Evolutionary conservation across 768 basidiomycete genomes (phyloP), one percentile per base, ranked within the genome.

Genomic region (Podaxis sp.): DNA sequence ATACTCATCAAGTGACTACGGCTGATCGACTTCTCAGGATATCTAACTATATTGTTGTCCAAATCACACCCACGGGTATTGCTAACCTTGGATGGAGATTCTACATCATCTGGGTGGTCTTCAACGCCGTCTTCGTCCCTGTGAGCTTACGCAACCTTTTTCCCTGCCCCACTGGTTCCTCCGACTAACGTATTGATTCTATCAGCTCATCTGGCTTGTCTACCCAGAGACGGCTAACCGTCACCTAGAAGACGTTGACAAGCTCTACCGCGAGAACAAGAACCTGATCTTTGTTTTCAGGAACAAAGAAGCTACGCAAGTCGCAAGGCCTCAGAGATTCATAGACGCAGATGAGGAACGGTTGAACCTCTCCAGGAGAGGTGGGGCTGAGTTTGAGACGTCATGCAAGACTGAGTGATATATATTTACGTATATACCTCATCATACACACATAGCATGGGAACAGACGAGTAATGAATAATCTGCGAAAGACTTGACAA

Each of bases 211-310:
- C 51, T 82, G 74, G 72, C 64, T 79, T 1, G 59, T 82, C 11
- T 82, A 82, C 65, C 80, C 79, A 0, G 80, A 82, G 65, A 80
- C 79, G 1, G 74, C 80, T 2, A 82, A 82, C 62, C 72, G 80
- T 25, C 77, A 79, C 61, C 67, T 81, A 13, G 80, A 82, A 64
- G 80, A 82, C 61, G 79, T 82, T 21, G 80, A 82, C 66, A 74
- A 66, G 46, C 67, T 82, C 14, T 82, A 81, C 63, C 74, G 76
- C 25, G 80, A 81, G 55, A 76, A 77, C 58, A 71, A 67, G 50
- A 72, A 68, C 4, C 75, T 77, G 73, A 64, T 79, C 5, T 70
- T 76, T 21, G 79, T 82, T 6, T 76, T 72, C 63, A 63, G 67
- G 50, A 77, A 78, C 61, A 73, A 75, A 64, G 80, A 80, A 55